These are phyloP conservation scores for Aureococcus anophagefferens DNA, from an alignment of 108 stramenopile species.

Conservation along the genomic window DNA sequence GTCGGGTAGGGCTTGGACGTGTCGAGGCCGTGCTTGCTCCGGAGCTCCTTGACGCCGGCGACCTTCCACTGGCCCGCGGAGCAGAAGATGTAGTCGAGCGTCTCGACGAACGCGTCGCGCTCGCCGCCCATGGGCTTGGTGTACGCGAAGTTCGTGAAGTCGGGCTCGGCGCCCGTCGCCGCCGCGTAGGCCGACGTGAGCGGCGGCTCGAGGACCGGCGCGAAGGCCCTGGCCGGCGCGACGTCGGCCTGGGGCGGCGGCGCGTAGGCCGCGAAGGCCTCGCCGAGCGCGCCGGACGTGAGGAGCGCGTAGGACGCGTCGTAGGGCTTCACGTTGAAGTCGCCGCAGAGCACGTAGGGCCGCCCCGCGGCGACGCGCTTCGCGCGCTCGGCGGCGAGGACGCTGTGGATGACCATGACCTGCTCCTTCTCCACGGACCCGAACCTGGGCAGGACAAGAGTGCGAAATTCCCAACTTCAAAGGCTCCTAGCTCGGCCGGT, in stretches of 20 bases:
- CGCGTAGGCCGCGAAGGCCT: neutral
- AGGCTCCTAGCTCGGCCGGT: no score
- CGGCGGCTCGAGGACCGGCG: slow-evolving; percentile 4
- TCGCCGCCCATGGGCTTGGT: neutral
- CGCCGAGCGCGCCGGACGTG: slow-evolving; percentile 17
- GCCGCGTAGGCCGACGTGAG: slow-evolving; percentile 17
- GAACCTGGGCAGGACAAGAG: no score
- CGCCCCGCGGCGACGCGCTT: slow-evolving; percentile 8
- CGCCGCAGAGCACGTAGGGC: slow-evolving; percentile 36
- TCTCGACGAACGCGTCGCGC: slow-evolving; percentile 17
- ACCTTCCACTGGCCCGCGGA: neutral
- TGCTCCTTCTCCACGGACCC: slow-evolving; percentile 1
- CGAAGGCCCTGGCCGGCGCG: neutral
- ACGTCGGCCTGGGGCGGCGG: neutral
- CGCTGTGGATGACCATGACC: slow-evolving; percentile 12
- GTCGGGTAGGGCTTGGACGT: slow-evolving; percentile 14
- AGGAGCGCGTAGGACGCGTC: slow-evolving; percentile 36
- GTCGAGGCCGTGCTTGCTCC: neutral
- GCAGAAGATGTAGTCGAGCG: slow-evolving; percentile 30
- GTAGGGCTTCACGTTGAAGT: slow-evolving; percentile 44
- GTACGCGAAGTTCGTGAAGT: slow-evolving; percentile 31
- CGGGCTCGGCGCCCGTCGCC: slow-evolving; percentile 19
- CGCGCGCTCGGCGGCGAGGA: slow-evolving; percentile 9
- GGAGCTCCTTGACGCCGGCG: neutral
- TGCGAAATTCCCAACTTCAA: no score